These are phyloP conservation scores for Sherardia arvensis DNA, from an alignment of 257 asterid species.

Conservation along the genomic window DNA sequence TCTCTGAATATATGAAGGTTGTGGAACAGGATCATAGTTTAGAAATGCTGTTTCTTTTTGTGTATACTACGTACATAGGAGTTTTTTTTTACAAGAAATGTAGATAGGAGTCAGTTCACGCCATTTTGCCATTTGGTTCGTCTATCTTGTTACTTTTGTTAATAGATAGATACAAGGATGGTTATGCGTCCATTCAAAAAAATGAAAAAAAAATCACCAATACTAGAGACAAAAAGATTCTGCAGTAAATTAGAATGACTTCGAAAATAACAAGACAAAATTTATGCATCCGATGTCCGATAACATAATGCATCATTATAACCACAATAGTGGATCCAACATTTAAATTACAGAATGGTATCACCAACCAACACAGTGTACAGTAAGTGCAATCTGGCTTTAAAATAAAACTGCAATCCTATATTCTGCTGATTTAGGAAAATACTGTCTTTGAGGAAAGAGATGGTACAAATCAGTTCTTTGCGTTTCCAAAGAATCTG, in stretches of 20 bases:
- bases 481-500: constrained; percentile 62
- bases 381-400: neutral
- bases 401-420: neutral
- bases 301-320: neutral
- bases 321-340: neutral
- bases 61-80: too few species aligned
- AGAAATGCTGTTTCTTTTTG: neutral
- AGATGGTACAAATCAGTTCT: constrained; percentile 29
- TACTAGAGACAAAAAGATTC: neutral
- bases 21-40: neutral
- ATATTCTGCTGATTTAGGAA: neutral
- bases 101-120: too few species aligned
- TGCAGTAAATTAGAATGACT: too few species aligned
- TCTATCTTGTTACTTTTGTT: too few species aligned
- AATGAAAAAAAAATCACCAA: neutral
- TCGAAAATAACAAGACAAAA: neutral
- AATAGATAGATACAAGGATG: neutral
- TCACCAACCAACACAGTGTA: neutral
- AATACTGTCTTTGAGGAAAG: neutral
- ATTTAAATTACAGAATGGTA: neutral
- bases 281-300: neutral
- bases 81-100: too few species aligned
- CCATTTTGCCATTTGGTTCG: neutral
- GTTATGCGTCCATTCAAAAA: neutral
- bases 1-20: too few species aligned